These are phyloP conservation scores for Pelargonium australe DNA, from an alignment of 441 rosid genomes.

Conservation along the genomic window DNA sequence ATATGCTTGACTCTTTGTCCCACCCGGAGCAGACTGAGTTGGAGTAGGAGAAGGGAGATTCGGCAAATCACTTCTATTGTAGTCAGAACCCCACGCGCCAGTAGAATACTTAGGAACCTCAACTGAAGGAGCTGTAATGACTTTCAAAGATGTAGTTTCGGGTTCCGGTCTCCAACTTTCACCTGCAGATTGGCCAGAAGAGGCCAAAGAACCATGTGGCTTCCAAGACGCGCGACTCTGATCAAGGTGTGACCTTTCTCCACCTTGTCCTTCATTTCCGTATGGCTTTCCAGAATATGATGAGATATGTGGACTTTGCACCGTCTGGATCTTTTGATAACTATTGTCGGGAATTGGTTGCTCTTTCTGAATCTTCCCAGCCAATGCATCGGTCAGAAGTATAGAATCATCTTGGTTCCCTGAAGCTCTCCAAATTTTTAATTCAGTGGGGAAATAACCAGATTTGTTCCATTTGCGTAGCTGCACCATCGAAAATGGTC, in stretches of 20 bases:
- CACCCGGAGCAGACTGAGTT: conserved; percentile 36
- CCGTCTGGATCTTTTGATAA: conserved; percentile 34
- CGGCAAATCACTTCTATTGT: conserved; percentile 16
- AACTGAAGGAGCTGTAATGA: conserved; percentile 33
- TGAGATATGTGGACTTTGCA: conserved; percentile 12
- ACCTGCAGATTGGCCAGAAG: conserved; percentile 21
- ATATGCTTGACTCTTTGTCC: conserved; percentile 33
- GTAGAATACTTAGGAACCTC: conserved; percentile 48
- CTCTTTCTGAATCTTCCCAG: conserved; percentile 57
- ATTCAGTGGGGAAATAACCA: conserved; percentile 78
- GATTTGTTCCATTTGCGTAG: conserved; percentile 89
- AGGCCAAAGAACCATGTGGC: conserved; percentile 23
- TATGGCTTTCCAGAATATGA: conserved; percentile 18
- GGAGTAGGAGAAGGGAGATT: conserved; percentile 94
- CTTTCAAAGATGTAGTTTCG: conserved; percentile 27
- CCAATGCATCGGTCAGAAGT: conserved; percentile 65
- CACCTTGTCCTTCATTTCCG: conserved; percentile 23
- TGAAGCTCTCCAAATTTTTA: conserved; percentile 65
- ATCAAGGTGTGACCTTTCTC: conserved; percentile 29
- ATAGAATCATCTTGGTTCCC: conserved; percentile 65
- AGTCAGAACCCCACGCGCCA: conserved; percentile 49
- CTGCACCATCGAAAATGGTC: conserved; percentile 86
- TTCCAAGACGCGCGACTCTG: conserved; percentile 26
- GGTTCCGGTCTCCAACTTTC: conserved; percentile 31
- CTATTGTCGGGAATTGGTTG: conserved; percentile 30